A percentile compares a stretch with the other conserved stretches of the same genome.
Conservation (phyloP, 371 early-diverging fungal genomes). For the Apophysomyces variabilis region DNA sequence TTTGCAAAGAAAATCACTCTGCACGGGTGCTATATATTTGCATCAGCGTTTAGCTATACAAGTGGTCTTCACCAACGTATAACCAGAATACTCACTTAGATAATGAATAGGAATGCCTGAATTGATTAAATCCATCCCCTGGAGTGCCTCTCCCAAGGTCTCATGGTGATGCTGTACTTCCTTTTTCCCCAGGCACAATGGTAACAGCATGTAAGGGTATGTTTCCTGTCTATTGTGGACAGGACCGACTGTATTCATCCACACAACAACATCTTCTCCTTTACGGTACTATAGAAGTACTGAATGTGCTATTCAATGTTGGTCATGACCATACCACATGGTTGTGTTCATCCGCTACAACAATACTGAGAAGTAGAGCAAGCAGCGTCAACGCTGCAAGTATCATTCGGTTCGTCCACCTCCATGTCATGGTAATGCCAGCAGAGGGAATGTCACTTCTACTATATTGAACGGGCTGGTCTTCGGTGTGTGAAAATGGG, state of each 20-base stretch:
- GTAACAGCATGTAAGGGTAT: constrained; percentile 78
- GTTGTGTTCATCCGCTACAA: constrained; percentile 50
- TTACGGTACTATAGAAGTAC: constrained; percentile 48
- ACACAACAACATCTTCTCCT: constrained; percentile 63
- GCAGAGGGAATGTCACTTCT: not conserved
- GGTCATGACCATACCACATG: constrained; percentile 41
- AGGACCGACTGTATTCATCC: constrained; percentile 82
- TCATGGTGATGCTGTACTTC: constrained; percentile 74
- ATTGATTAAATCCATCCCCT: constrained; percentile 77
- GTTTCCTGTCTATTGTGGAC: constrained; percentile 74
- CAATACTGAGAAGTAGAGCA: constrained; percentile 14
- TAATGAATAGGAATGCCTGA: constrained; percentile 75
- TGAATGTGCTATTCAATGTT: not conserved
- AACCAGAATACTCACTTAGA: constrained; percentile 34
- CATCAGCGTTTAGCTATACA: not conserved
- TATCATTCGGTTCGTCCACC: constrained; percentile 2
- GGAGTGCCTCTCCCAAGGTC: constrained; percentile 80
- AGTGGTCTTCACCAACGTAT: not conserved
- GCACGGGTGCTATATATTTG: constrained; percentile 25
- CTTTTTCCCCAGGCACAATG: constrained; percentile 68
- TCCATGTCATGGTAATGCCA: constrained; percentile 8
- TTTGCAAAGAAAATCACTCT: constrained; percentile 49
- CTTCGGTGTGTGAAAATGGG: too few relatives aligned
- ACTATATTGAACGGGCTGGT: too few relatives aligned
- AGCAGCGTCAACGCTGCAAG: not conserved